These are phyloP conservation scores for Phytophthora palmivora DNA, from an alignment of 352 stramenopile genomes.

Conservation along the genomic window DNA sequence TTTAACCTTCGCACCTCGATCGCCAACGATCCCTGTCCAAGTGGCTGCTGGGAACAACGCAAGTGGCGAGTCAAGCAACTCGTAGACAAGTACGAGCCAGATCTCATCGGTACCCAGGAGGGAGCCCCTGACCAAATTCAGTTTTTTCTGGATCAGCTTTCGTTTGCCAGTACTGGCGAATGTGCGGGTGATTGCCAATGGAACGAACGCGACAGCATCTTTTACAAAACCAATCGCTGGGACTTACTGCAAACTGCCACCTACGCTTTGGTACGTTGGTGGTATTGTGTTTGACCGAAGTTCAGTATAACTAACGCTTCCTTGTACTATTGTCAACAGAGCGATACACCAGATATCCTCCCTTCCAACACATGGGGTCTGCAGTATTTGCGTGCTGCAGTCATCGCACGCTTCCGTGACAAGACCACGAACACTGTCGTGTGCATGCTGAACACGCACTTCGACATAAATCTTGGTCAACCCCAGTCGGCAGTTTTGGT, in stretches of 20 bases:
- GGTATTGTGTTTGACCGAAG: neutral
- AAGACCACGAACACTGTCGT: constrained; percentile 35
- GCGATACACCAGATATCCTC: constrained; percentile 61
- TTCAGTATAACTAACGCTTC: neutral
- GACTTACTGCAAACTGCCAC: constrained; percentile 49
- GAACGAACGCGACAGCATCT: constrained; percentile 79
- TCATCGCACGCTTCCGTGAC: constrained; percentile 63
- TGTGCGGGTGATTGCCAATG: constrained; percentile 61
- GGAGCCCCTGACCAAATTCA: constrained; percentile 58
- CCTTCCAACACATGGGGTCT: constrained; percentile 72
- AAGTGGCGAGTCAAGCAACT: constrained; percentile 50
- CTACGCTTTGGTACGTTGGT: constrained; percentile 62
- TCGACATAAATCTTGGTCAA: constrained; percentile 66
- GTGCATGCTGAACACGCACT: constrained; percentile 86
- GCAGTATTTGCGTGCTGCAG: constrained; percentile 63
- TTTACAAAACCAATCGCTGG: constrained; percentile 58
- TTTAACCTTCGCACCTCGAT: constrained; percentile 78
- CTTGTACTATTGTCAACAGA: constrained; percentile 37
- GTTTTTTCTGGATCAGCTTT: constrained; percentile 56
- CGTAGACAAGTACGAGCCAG: constrained; percentile 52
- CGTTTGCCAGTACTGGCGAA: constrained; percentile 55
- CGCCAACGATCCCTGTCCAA: constrained; percentile 65
- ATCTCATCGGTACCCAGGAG: constrained; percentile 77
- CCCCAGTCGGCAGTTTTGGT: constrained; percentile 61
- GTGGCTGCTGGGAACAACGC: constrained; percentile 69